phyloP scores from a whole-genome alignment of 768 basidiomycete species.

The Tulasnella calospora region DNA sequence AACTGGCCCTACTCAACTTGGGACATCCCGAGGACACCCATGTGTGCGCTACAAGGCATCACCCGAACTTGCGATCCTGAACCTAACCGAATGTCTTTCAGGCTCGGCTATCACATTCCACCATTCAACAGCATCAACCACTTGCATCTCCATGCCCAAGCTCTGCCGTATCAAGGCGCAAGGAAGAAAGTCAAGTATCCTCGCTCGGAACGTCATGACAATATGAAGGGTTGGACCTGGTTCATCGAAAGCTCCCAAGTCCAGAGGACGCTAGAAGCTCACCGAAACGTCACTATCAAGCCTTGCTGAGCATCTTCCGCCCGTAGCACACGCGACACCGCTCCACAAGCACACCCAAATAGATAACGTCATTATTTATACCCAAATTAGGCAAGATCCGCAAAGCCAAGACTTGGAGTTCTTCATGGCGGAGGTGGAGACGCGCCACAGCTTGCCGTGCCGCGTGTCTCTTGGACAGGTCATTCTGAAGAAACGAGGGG shows the following conservation, averaged over 20 bases:
- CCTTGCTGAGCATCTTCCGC: background rate
- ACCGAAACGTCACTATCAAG: background rate
- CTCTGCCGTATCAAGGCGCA: constrained; percentile 54
- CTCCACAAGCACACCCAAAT: background rate
- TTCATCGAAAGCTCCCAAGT: constrained; percentile 38
- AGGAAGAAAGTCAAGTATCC: constrained; percentile 48
- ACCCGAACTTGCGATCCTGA: constrained; percentile 23
- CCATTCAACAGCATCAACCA: constrained; percentile 70
- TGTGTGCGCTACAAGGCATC: constrained; percentile 36
- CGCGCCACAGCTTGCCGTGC: background rate
- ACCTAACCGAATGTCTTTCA: constrained; percentile 33
- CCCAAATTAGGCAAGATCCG: constrained; percentile 3
- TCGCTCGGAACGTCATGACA: constrained; percentile 31
- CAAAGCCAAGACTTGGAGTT: background rate
- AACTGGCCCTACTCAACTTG: constrained; percentile 48
- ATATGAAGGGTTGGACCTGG: constrained; percentile 65
- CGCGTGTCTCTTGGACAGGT: background rate
- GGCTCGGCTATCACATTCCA: constrained; percentile 78
- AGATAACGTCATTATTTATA: constrained; percentile 7
- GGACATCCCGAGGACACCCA: constrained; percentile 38
- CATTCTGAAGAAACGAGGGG: background rate
- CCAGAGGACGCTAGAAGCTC: background rate
- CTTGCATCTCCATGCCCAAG: constrained; percentile 70
- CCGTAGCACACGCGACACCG: background rate
- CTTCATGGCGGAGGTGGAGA: background rate